Base-by-base conservation (phyloP, 163 green algal genomes). In the Chlorella variabilis region DNA sequence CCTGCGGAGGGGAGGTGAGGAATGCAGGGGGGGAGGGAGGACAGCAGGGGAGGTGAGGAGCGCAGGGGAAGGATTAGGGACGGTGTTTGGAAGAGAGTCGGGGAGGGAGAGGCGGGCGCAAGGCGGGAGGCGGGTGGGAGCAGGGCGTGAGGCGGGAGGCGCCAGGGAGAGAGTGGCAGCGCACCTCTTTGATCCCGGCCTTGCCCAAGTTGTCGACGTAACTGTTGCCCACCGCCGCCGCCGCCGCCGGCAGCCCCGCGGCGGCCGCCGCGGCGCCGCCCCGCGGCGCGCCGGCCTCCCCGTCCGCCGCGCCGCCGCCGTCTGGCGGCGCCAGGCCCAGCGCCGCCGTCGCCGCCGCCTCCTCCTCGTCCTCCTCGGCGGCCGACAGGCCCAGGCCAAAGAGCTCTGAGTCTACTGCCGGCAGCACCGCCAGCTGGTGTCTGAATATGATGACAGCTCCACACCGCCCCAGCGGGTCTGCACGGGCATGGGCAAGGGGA, bases 361-460 rank as follows among this genome's bases (percentile, higher is more conserved):
- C 65, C 4, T 56, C 65, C 4, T 51, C 65, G 0, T 77, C 69
- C 34, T 66, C 73, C 34, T 70, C 70, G 4, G 49, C 8, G 23
- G 42, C 68, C 0, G 62, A 17, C 6, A 70, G 78, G 36, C 41
- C 70, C 23, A 92, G 59, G 8, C 89, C 88, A 42, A 93, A 66
- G 8, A 87, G 61, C 20, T 95, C 90, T 9, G 81, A 82, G 61
- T 90, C 86, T 23, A 94, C 82, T 2, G 91, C 90, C 4, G 94
- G 95, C 79, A 98, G 78, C 49, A 98, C 71, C 18, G 92, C 93
- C 78, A 98, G 80, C 41, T 94, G 87, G 61, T 89, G 86, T 38
- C 84, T 82, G 54, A 88, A 91, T 31, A 98, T 73, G 42, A 96
- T 34, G 36, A 94, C 90, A 3, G 91, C 93, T 2, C 90, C 93